Percentiles rank a stretch among this genome's conserved stretches.
These are phyloP conservation scores for Nannochloris sp. DNA, from an alignment of 139 green algal species.

Conservation along the genomic window DNA sequence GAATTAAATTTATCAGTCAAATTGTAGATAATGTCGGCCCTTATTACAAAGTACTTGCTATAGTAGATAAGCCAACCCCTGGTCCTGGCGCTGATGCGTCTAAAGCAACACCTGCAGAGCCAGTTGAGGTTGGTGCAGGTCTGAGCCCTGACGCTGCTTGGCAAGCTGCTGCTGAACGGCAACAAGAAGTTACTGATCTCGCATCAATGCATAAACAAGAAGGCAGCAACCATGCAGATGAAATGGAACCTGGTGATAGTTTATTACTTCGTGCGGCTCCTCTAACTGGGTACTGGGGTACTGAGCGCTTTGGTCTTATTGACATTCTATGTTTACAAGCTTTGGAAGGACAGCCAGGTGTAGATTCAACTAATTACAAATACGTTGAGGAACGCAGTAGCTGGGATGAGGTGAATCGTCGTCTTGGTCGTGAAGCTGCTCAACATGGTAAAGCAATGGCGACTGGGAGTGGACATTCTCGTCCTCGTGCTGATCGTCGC, in stretches of 20 bases:
- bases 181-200: constrained; percentile 23
- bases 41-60: neutral
- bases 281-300: constrained; percentile 42
- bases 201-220: neutral
- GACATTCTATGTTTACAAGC: constrained; percentile 50
- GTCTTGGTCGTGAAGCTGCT: constrained; percentile 14
- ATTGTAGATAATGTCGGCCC: constrained; percentile 2
- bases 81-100: neutral
- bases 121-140: constrained; percentile 17
- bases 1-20: constrained; percentile 13
- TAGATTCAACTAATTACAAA: constrained; percentile 19
- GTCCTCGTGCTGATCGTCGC: too few relatives aligned
- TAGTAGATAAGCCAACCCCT: neutral
- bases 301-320: constrained; percentile 49
- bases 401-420: constrained; percentile 27
- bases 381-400: constrained; percentile 39
- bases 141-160: constrained; percentile 21
- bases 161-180: constrained; percentile 15
- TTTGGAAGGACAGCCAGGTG: constrained; percentile 44
- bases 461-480: neutral
- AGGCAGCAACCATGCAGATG: neutral
- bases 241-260: constrained; percentile 11
- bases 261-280: constrained; percentile 30
- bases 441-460: neutral
- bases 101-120: neutral